Base-by-base conservation (phyloP, 345 rosid genomes). In the Angophora floribunda region DNA sequence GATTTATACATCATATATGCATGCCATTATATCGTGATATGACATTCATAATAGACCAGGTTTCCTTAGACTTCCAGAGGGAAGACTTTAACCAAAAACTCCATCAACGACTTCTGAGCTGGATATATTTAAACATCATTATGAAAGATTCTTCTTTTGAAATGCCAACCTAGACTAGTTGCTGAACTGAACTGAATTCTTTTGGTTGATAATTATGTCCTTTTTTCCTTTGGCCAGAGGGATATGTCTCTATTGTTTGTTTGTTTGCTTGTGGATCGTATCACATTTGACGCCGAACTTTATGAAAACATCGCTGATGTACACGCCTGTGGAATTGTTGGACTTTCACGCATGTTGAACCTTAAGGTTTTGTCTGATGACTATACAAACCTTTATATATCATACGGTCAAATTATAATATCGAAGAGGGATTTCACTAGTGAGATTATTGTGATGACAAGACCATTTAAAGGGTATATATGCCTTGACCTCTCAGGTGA, bases 271-370 rank as follows among this genome's bases (percentile, higher is more conserved):
- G 7, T 57, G n/a, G 63, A 57, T 57, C 63, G 4, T 4, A 57
- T 57, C 6, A 57, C 63, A 57, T 24, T 24, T 6, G 0, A 24
- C 22, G n/a, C 0, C 1, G 0, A 57, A 57, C 6, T 57, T 9
- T 57, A 57, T 57, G n/a, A 4, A 57, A 57, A 57, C 6, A 0
- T 24, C 0, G 0, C n/a, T 22, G 0, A 57, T 57, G 0, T 4
- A 0, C 63, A 24, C 1, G n/a, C 6, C 6, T 4, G 0, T 9
- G n/a, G 63, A 57, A 57, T 24, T 0, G 0, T 0, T 24, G n/a
- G n/a, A 57, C n/a, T 57, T 57, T 57, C 28, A 0, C 22, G 63
- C 63, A 22, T 22, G 22, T 57, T 1, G 63, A 57, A 57, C 63
- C 28, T 57, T 9, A 57, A 22, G 63, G 13, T 57, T 57, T 57